Base-by-base conservation (phyloP, 768 basidiomycete species). In the Ramaria sp. region DNA sequence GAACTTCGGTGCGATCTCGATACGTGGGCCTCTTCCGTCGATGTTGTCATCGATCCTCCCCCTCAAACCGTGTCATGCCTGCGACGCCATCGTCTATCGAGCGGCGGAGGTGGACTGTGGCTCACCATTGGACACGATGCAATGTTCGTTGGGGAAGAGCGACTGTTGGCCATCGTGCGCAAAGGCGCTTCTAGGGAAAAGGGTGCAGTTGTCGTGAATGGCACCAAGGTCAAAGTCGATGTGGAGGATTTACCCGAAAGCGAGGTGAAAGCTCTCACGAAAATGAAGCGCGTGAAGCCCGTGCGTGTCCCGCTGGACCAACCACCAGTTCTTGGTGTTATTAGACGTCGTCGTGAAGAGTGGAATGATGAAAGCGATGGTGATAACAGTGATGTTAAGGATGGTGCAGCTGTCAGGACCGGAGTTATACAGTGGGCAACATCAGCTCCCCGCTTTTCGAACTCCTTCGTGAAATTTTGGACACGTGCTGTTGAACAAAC, bases 71-170 rank as follows among this genome's bases (percentile, higher is more conserved):
- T 95, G 36, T 79, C 85, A 0, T 90, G 85, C 57, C 74, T 99
- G 8, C 80, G 87, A 7, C 78, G 96, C 28, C 95, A 98, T 68
- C 79, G 85, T 5, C 73, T 98, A 5, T 91, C 91, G 1, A 71
- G 76, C 3, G 83, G 85, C 32, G 95, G 95, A 2, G 94, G 95
- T 15, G 96, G 96, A 0, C 68, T 96, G 18, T 99, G 96, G 96
- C 67, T 99, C 25, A 93, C 91, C 0, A 73, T 97, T 61, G 85
- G 81, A 4, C 94, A 98, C 61, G 88, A 95, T 58, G 79, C 81
- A 1, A 66, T 83, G n/a, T 79, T 82, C 59, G 76, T 85, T 5
- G 80, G 82, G 20, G 83, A 88, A 38, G 92, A 94, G 52, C 78
- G 84, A 47, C 70, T 94, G 0, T 69, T 83, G 47, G 77, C 77